Base-by-base conservation (phyloP, 2,329 filamentous ascomycete species). In the Myriosclerotinia scirpicola region DNA sequence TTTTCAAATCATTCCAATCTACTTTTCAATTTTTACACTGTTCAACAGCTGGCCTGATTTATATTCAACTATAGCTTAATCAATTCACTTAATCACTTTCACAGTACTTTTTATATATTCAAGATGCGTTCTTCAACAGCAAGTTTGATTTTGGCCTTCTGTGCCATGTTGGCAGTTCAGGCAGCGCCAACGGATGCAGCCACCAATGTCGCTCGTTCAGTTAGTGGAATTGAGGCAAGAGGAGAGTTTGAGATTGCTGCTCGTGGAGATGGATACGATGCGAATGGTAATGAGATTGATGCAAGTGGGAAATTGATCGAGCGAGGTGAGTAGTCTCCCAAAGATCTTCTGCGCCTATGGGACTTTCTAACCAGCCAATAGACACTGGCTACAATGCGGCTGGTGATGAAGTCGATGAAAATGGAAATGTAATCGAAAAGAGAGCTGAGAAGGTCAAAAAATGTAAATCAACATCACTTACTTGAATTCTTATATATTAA, bases 121-220 rank as follows among this genome's bases (percentile, higher is more conserved):
- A 70, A 64, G 11, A 74, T 74, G 72, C 71, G 71, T 69, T 67
- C 69, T 34, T 71, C 71, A 26, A 72, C 69, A n/a, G 69, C 69
- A 42, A 69, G 71, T 60, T 48, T 73, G 22, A 71, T 73, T 54
- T 50, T 74, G 67, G 69, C 70, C 66, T 72, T 74, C 54, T 73
- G 71, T 60, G 68, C 71, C 66, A 67, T 68, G 36, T 53, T 71
- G 53, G 70, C 72, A 38, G 70, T 72, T 34, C 71, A 73, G 30
- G 70, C 71, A 42, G 69, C 69, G 50, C 71, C 71, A 55, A 46
- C 66, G 17, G 52, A 42, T 46, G 53, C 52, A 14, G 44, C 64
- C 9, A 54, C 67, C 50, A 36, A 53, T 12, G 58, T 66, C 50
- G 61, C 61, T 54, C 64, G 69, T 42, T 66, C 65, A 40, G 26